Base-by-base conservation (phyloP, 352 stramenopile species). In the Globisporangium iwayamae region DNA sequence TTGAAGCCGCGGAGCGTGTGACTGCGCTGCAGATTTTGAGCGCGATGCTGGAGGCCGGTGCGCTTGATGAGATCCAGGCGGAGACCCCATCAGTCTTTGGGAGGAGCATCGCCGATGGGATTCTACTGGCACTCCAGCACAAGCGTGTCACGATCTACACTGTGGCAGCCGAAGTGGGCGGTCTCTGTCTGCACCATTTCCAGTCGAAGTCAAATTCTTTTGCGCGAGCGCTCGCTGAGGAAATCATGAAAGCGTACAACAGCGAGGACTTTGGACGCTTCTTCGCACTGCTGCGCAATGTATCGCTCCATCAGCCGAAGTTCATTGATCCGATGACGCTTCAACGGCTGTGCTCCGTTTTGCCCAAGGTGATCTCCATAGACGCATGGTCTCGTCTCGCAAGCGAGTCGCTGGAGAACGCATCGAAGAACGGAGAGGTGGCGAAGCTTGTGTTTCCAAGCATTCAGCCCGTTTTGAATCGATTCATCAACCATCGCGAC, bases 311-410 rank as follows among this genome's bases (percentile, higher is more conserved):
- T 57, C 56, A 85, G 6, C 62, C 78, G 11, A 55, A 67, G 56
- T 71, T 90, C 16, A 68, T 94, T 9, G 80, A 91, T 48, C 74
- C 72, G 3, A 69, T 78, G n/a, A 92, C 91, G 84, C 69, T 94
- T 13, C 73, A 91, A 45, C 79, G 83, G 2, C 25, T 94, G 20
- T 78, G 79, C 4, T 91, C 86, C 22, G 75, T 92, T 10, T 61
- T 94, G 0, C 80, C 82, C 13, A 85, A 80, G 22, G 75, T 83
- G 52, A 55, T 88, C 45, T 60, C 67, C 4, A 73, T 91, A 16
- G 81, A 91, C 66, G 57, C 70, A 4, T 91, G 84, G 84, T 77
- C 80, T 52, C 66, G 81, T 30, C 64, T 79, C 45, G 80, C 79
- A 7, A 70, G 71, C 25, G 80, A 91, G 46, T 74, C 60, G 2